A percentile compares a stretch with the other conserved stretches of the same genome.
phyloP scores from a whole-genome alignment of 495 filamentous ascomycete species.

The Talaromyces ruber region DNA sequence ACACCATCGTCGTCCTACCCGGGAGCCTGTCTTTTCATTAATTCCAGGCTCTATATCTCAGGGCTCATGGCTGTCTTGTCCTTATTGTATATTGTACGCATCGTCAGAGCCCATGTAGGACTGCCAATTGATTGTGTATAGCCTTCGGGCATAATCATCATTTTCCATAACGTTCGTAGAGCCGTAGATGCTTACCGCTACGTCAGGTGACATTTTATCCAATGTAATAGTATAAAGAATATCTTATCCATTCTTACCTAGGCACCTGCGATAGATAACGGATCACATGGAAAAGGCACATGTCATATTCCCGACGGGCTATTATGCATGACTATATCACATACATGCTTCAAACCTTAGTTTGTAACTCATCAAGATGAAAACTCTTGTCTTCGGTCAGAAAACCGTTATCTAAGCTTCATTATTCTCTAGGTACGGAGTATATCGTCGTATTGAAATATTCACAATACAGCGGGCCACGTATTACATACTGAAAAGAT shows the following conservation, averaged over 20 bases:
- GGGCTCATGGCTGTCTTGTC: not conserved
- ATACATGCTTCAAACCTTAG: not conserved
- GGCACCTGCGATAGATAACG: not conserved
- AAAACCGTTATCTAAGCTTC: not conserved
- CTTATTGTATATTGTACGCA: conserved; percentile 5
- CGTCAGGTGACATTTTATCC: not conserved
- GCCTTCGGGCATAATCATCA: not conserved
- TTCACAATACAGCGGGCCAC: not conserved
- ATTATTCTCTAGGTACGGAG: not conserved
- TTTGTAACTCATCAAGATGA: not conserved
- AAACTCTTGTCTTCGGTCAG: not conserved
- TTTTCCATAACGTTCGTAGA: not conserved
- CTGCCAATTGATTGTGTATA: conserved; percentile 6
- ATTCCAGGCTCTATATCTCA: not conserved
- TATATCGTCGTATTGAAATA: not conserved
- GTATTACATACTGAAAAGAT: not conserved
- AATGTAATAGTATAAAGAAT: not conserved
- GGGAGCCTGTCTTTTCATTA: not conserved
- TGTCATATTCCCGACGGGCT: not conserved
- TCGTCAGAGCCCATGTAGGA: conserved; percentile 7
- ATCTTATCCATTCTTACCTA: not conserved
- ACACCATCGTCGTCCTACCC: not conserved
- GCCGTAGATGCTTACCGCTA: too few relatives aligned
- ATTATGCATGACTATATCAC: not conserved
- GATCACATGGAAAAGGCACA: conserved; percentile 1